phyloP scores from a whole-genome alignment of 176 grass and related monocot species.

The Typha latifolia region DNA sequence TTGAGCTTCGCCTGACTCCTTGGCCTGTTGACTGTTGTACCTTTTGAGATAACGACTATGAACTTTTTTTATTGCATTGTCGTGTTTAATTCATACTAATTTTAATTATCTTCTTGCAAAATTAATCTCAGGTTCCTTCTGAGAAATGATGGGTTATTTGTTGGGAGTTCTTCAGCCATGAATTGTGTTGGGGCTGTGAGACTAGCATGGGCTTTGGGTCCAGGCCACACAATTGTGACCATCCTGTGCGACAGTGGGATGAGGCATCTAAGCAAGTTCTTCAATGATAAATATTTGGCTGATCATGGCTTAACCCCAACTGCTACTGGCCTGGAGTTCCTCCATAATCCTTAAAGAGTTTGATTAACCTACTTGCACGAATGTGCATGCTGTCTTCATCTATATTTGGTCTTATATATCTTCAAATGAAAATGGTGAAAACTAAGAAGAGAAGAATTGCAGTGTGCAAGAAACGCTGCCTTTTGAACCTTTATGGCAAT shows the following conservation, averaged over 20 bases:
- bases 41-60: background rate
- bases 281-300: constrained; percentile 75
- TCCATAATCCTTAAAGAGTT: constrained; percentile 17
- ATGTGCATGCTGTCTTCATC: background rate
- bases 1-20: background rate
- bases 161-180: constrained; percentile 94
- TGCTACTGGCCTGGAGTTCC: constrained; percentile 60
- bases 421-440: too few species aligned
- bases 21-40: background rate
- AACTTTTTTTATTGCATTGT: background rate
- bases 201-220: constrained; percentile 66
- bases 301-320: constrained; percentile 54
- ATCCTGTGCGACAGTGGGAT: constrained; percentile 90
- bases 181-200: constrained; percentile 86
- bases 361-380: constrained; percentile 4
- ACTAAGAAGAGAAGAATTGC: too few species aligned
- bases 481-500: too few species aligned
- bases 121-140: constrained; percentile 53
- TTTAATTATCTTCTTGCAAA: too few species aligned
- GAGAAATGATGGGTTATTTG: constrained; percentile 82
- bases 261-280: constrained; percentile 95
- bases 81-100: too few species aligned
- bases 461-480: too few species aligned
- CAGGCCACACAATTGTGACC: constrained; percentile 89
- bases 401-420: too few species aligned